Evolutionary conservation across 225 moss, liverwort and hornwort species (phyloP), one percentile per base, ranked within the genome.

Genomic region (Thuidium tamariscinum): DNA sequence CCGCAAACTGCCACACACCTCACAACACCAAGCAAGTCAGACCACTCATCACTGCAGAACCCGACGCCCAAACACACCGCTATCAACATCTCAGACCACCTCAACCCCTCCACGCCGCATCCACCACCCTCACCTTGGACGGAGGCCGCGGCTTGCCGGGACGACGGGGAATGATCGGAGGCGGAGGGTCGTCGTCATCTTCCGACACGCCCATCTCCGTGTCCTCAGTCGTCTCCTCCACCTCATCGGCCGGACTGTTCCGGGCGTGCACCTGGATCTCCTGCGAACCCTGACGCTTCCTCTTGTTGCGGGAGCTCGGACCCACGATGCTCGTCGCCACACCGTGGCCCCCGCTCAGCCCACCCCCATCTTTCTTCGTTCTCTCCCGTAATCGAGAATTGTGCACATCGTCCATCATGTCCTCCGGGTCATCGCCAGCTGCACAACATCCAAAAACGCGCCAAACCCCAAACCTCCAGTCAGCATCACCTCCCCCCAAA

Each of bases 361-460:
- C 91, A 73, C 84, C 87, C 76, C 87, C 91, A 72, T 93, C 93
- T 86, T 98, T 98, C 92, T 95, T 96, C 63, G 94, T 83, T 78
- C 98, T 91, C 86, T 98, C 97, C 41, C 97, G 95, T 57, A 96
- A 83, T 74, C 98, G 94, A 67, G 91, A 85, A 80, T 97, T 98
- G 48, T 95, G 96, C 42, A 91, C 93, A 62, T 98, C 98, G 79
- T 98, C 98, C 90, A 95, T 88, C 77, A 92, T 89, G 55, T 98
- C 98, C 44, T 98, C 98, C 59, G 88, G 94, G 86, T 98, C 98
- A 75, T 98, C 98, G 49, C 94, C 94, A 84, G 89, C 97, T 95
- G 94, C 79, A 89, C 46, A 72, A 76, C 75, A 86, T 74, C 87
- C 85, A 51, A 67, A n/a, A 79, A 79, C 59, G 79, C 23, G 62